These are phyloP conservation scores for Citrus hindsii DNA, from an alignment of 345 rosid genomes.

Conservation along the genomic window DNA sequence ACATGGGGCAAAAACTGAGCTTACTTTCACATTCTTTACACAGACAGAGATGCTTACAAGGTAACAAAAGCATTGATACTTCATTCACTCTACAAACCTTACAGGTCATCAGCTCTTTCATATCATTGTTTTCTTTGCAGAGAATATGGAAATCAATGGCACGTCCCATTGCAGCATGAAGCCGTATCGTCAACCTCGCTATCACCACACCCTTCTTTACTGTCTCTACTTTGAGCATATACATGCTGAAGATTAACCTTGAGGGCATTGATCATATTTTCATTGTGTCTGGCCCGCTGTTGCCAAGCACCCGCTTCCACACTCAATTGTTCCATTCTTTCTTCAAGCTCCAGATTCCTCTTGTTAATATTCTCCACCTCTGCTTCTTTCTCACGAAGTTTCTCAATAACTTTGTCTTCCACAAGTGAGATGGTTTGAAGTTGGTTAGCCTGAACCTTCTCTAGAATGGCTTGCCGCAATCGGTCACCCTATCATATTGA, in stretches of 20 bases:
- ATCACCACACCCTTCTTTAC: constrained; percentile 87
- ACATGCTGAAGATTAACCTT: constrained; percentile 69
- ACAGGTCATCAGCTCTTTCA: constrained; percentile 57
- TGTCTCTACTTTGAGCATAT: constrained; percentile 59
- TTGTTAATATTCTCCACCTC: constrained; percentile 63
- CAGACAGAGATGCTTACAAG: constrained; percentile 93
- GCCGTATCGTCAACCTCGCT: constrained; percentile 91
- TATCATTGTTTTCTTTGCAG: constrained; percentile 33
- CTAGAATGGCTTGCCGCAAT: constrained; percentile 47
- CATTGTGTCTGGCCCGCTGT: constrained; percentile 67
- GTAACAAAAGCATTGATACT: constrained; percentile 77
- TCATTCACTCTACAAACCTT: constrained; percentile 71
- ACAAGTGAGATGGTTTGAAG: constrained; percentile 52
- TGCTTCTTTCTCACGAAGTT: constrained; percentile 68
- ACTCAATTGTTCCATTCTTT: constrained; percentile 57
- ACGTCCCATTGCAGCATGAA: constrained; percentile 67
- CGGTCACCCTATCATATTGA: constrained; percentile 48
- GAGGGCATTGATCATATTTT: constrained; percentile 63
- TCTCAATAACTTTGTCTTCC: constrained; percentile 54
- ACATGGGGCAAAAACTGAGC: constrained; percentile 80
- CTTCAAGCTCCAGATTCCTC: constrained; percentile 80
- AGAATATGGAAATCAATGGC: constrained; percentile 48
- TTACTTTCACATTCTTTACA: constrained; percentile 88
- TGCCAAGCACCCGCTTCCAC: constrained; percentile 80
- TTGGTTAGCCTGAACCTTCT: constrained; percentile 60